Evolutionary conservation across 225 moss, liverwort and hornwort species (phyloP).

Genomic region (Rhytidiadelphus loreus): DNA sequence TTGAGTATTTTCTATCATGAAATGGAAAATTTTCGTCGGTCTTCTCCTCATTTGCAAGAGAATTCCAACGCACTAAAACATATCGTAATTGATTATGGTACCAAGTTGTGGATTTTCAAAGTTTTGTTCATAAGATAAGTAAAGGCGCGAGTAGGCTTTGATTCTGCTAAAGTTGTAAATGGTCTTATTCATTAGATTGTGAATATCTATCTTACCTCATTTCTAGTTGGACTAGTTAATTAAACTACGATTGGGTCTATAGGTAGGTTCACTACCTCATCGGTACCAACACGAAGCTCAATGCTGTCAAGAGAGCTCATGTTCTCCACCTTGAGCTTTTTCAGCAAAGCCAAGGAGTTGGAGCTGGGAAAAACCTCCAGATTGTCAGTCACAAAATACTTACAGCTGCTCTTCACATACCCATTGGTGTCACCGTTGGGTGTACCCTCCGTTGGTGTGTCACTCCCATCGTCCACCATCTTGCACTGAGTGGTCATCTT

Average conservation of each 20-base stretch:
- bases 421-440: neutral
- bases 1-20: neutral
- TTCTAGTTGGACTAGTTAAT: neutral
- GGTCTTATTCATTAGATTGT: neutral
- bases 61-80: neutral
- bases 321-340: neutral
- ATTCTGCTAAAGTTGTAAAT: neutral
- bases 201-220: neutral
- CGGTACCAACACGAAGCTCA: neutral
- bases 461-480: neutral
- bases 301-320: neutral
- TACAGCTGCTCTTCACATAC: neutral
- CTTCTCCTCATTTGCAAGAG: neutral
- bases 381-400: neutral
- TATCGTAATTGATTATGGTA: neutral
- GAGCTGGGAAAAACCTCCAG: neutral
- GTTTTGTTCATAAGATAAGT: neutral
- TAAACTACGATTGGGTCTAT: neutral
- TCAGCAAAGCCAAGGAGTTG: neutral
- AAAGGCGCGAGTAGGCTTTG: neutral
- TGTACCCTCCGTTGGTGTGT: neutral
- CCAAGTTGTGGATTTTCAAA: neutral
- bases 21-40: neutral
- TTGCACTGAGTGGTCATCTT: slow-evolving; percentile 36
- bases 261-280: neutral